Conservation (phyloP, 345 rosid species). For the Moringa oleifera region DNA sequence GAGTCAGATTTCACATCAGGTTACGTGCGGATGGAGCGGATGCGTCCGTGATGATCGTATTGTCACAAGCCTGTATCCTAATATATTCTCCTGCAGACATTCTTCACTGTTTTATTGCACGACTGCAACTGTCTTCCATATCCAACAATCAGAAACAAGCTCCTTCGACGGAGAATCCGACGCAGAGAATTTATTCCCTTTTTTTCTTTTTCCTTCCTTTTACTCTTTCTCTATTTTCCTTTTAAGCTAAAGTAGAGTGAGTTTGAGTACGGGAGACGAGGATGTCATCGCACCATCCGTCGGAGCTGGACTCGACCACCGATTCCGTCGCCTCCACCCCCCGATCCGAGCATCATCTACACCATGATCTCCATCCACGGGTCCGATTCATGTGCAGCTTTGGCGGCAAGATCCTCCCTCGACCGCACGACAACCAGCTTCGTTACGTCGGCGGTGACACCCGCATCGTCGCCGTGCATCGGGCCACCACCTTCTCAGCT, state of each 20-base stretch:
- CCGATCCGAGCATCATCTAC: slow-evolving; percentile 54
- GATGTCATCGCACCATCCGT: slow-evolving; percentile 53
- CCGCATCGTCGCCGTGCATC: slow-evolving; percentile 78
- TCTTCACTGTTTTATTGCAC: not conserved
- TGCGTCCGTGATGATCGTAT: not conserved
- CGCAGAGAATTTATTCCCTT: not conserved
- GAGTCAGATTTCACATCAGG: no score
- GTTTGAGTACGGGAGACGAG: not conserved
- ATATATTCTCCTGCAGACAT: not conserved
- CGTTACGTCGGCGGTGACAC: slow-evolving; percentile 97
- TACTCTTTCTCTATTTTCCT: not conserved
- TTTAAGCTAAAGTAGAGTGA: not conserved
- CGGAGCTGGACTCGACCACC: slow-evolving; percentile 60
- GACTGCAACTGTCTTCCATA: not conserved
- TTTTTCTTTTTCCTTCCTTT: not conserved
- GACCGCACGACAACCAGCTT: slow-evolving; percentile 90
- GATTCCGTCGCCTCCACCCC: slow-evolving; percentile 77
- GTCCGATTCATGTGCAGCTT: slow-evolving; percentile 95
- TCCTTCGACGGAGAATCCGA: slow-evolving; percentile 8
- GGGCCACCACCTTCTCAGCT: slow-evolving; percentile 52
- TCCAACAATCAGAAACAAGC: not conserved
- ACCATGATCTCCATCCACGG: slow-evolving; percentile 30
- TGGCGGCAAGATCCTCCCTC: slow-evolving; percentile 93
- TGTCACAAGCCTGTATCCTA: not conserved
- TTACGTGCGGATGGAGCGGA: no score